Evolutionary conservation across 2,329 filamentous ascomycete species (phyloP).

Genomic region (Uncinocarpus reesii): DNA sequence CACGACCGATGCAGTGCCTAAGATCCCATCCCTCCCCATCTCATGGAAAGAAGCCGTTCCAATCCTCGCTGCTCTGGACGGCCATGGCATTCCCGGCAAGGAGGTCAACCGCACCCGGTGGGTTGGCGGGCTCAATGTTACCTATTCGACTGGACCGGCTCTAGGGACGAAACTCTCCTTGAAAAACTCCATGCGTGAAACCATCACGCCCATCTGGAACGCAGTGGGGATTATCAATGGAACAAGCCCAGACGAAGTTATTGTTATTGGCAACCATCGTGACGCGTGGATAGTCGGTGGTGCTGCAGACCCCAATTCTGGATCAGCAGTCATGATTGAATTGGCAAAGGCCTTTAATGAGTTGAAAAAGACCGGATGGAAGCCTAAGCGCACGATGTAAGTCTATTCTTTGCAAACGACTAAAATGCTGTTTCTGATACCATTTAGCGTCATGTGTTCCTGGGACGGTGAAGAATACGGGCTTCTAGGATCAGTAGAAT

Average conservation of each 20-base stretch:
- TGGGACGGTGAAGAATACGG: conserved; percentile 33
- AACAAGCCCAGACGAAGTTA: conserved; percentile 30
- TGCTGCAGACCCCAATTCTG: conserved; percentile 44
- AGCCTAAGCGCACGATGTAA: conserved; percentile 42
- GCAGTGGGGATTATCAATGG: conserved; percentile 25
- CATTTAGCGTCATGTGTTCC: conserved; percentile 23
- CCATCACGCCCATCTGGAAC: conserved; percentile 22
- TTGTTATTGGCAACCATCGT: conserved; percentile 45
- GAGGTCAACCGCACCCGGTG: conserved; percentile 27
- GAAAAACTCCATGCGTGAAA: conserved; percentile 22
- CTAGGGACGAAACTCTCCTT: conserved; percentile 21
- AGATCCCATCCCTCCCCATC: conserved; percentile 28
- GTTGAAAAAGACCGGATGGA: conserved; percentile 42
- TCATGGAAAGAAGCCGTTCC: conserved; percentile 25
- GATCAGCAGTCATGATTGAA: conserved; percentile 42
- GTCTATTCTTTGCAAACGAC: neutral
- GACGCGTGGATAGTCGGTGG: conserved; percentile 48
- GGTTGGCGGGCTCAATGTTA: conserved; percentile 27
- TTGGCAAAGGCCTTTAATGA: conserved; percentile 42
- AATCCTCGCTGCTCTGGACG: conserved; percentile 26
- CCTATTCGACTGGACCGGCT: conserved; percentile 25
- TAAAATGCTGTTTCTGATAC: conserved; percentile 3
- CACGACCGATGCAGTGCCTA: conserved; percentile 22
- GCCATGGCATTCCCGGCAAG: conserved; percentile 25
- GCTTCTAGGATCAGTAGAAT: conserved; percentile 37